Percentiles rank a stretch among this genome's conserved stretches.
These are phyloP conservation scores for Anaeromyces robustus DNA, from an alignment of 192 early-diverging fungal species.

Conservation along the genomic window DNA sequence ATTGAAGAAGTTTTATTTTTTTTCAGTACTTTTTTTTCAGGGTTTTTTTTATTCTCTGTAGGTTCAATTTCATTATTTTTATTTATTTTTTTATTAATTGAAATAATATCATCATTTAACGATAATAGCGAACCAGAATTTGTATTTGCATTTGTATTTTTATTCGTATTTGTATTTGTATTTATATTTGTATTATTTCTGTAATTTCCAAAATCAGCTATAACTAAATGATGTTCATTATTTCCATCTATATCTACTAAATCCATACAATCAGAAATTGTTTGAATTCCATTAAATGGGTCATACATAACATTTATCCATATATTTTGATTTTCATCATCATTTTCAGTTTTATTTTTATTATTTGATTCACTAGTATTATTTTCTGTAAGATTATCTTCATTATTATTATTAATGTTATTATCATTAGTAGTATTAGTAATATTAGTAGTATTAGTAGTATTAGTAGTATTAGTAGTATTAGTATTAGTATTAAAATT, in stretches of 20 bases:
- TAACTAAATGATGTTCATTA: background rate
- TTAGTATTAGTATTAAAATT: too few relatives aligned
- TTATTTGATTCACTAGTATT: background rate
- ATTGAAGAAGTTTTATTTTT: background rate
- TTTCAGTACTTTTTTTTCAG: background rate
- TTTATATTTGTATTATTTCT: background rate
- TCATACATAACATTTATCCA: background rate
- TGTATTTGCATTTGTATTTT: background rate
- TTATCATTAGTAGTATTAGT: too few relatives aligned
- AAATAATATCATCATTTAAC: background rate
- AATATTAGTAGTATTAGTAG: too few relatives aligned
- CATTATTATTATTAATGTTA: too few relatives aligned
- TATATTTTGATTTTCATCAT: background rate
- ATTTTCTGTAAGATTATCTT: too few relatives aligned
- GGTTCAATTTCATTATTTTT: background rate
- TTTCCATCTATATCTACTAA: background rate
- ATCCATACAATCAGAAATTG: background rate
- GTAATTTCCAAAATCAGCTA: background rate
- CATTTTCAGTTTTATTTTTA: background rate
- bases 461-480: too few relatives aligned
- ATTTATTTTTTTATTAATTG: background rate
- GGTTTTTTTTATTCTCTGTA: background rate
- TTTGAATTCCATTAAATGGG: background rate
- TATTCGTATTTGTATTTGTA: too few relatives aligned
- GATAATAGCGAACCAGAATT: background rate